phyloP scores from a whole-genome alignment of 768 basidiomycete species.

The Lyophyllum decastes region DNA sequence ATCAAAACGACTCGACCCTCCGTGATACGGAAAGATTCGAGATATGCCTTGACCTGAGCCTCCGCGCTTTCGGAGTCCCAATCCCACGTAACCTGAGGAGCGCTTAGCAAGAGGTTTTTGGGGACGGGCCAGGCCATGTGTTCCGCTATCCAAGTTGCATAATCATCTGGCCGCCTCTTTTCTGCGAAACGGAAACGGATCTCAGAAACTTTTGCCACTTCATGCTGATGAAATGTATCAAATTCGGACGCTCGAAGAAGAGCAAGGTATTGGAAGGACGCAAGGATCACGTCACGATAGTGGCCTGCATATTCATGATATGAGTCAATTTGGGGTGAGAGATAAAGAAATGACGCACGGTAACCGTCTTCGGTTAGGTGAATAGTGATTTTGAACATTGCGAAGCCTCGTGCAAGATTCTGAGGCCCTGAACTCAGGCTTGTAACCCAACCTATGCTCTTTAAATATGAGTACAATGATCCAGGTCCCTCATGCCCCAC shows the following conservation, averaged over 20 bases:
- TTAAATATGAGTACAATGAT: constrained; percentile 88
- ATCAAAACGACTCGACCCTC: constrained; percentile 75
- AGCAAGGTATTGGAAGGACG: constrained; percentile 78
- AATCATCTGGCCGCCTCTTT: constrained; percentile 76
- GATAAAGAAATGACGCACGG: constrained; percentile 47
- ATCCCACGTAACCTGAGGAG: constrained; percentile 68
- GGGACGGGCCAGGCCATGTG: constrained; percentile 82
- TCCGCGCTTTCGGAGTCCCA: constrained; percentile 62
- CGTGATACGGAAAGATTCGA: constrained; percentile 58
- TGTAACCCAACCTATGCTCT: constrained; percentile 86
- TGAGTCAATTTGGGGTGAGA: background rate
- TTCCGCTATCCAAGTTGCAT: constrained; percentile 76
- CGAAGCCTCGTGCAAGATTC: constrained; percentile 78
- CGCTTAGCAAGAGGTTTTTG: constrained; percentile 71
- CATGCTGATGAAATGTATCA: constrained; percentile 70
- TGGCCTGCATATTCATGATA: constrained; percentile 51
- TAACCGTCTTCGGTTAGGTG: constrained; percentile 86
- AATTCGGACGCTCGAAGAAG: constrained; percentile 64
- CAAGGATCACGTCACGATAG: constrained; percentile 67
- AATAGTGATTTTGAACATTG: constrained; percentile 83
- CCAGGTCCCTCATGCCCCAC: constrained; percentile 93
- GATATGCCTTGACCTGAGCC: constrained; percentile 57
- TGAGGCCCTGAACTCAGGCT: constrained; percentile 70
- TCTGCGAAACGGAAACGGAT: constrained; percentile 88
- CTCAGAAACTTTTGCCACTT: constrained; percentile 67